Percentiles rank a stretch among this genome's conserved stretches.
These are phyloP conservation scores for Starmerella stigmatis DNA, from an alignment of 805 yeast species.

Conservation along the genomic window DNA sequence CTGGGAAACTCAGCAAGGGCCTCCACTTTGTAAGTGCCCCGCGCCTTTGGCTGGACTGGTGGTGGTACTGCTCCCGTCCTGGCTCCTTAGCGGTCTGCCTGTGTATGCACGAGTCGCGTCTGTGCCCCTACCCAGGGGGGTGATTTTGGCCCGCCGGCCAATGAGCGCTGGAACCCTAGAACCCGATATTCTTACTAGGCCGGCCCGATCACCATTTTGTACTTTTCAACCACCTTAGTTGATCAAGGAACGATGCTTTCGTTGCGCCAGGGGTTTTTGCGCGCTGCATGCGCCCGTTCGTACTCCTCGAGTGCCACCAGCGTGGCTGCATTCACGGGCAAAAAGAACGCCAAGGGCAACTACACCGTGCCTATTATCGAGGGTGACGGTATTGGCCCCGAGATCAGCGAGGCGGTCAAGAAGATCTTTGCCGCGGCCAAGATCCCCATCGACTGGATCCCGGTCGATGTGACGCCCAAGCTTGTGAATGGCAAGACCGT, in stretches of 20 bases:
- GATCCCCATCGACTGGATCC: conserved; percentile 95
- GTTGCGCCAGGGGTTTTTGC: conserved; percentile 14
- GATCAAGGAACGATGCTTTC: conserved; percentile 10
- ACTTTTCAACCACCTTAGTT: not conserved
- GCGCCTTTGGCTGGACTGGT: no score
- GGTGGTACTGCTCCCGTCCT: no score
- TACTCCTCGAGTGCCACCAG: conserved; percentile 24
- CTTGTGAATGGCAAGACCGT: conserved; percentile 87
- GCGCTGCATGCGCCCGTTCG: conserved; percentile 9
- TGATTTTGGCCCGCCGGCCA: conserved; percentile 3
- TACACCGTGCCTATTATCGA: conserved; percentile 91
- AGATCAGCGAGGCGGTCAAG: conserved; percentile 89
- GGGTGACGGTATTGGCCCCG: conserved; percentile 97
- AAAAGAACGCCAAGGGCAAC: conserved; percentile 48
- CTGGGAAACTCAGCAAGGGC: no score
- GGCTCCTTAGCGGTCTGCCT: no score
- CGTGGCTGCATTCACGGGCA: conserved; percentile 36
- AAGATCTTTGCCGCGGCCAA: conserved; percentile 86
- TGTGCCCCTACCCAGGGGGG: conserved; percentile 2
- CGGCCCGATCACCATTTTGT: not conserved
- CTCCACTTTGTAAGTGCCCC: no score
- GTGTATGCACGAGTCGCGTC: not conserved
- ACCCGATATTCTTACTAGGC: not conserved
- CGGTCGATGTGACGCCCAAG: conserved; percentile 90
- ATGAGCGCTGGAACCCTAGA: conserved; percentile 9